Evolutionary conservation across 2,329 filamentous ascomycete species (phyloP).

Genomic region (Uncinocarpus reesii): DNA sequence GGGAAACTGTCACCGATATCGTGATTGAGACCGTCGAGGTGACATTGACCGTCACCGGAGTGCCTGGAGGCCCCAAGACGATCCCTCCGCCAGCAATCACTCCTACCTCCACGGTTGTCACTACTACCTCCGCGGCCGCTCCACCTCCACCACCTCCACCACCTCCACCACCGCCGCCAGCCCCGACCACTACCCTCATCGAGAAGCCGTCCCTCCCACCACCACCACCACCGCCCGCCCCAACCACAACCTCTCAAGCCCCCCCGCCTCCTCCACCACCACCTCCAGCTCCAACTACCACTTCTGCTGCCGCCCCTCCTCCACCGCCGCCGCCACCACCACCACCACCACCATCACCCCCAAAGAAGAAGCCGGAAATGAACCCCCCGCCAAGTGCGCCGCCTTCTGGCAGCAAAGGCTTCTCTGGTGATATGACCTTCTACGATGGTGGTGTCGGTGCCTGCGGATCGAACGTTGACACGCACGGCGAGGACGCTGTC

Average conservation of each 20-base stretch:
- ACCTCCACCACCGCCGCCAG: constrained; percentile 5
- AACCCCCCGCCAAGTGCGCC: constrained; percentile 12
- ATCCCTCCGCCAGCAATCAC: constrained; percentile 26
- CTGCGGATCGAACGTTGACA: constrained; percentile 55
- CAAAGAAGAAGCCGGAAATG: constrained; percentile 10
- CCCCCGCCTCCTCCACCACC: constrained; percentile 4
- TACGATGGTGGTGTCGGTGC: constrained; percentile 59
- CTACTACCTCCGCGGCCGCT: no score
- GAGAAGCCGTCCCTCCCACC: constrained; percentile 2
- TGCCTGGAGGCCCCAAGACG: constrained; percentile 39
- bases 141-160: background rate
- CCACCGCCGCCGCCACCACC: constrained; percentile 7
- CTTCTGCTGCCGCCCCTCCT: constrained; percentile 6
- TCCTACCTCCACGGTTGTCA: background rate
- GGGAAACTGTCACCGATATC: constrained; percentile 18
- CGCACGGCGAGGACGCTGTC: constrained; percentile 51
- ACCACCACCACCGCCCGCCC: background rate
- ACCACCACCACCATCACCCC: constrained; percentile 9
- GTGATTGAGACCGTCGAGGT: constrained; percentile 28
- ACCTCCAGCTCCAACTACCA: background rate
- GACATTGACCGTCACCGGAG: constrained; percentile 39
- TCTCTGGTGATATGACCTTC: constrained; percentile 60
- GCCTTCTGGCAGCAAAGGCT: constrained; percentile 20
- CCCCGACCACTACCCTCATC: background rate
- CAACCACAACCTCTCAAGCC: background rate